These are phyloP conservation scores for Candida suzukii DNA, from an alignment of 805 yeast genomes.

Conservation along the genomic window DNA sequence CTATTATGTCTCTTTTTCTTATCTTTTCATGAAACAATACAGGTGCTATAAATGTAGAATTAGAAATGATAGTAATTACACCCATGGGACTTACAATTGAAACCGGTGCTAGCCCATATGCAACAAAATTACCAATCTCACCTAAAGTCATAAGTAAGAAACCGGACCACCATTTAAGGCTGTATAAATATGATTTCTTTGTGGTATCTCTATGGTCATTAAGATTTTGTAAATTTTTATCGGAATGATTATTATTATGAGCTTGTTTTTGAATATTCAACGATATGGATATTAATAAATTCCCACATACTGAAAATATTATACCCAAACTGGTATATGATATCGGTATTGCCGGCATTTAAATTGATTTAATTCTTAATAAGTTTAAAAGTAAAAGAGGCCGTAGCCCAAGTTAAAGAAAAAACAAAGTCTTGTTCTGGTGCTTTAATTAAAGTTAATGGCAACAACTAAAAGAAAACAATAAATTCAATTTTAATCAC, in stretches of 20 bases:
- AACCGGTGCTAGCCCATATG: constrained; percentile 42
- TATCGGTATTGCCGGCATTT: constrained; percentile 1
- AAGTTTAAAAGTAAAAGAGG: too few relatives aligned
- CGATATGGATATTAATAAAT: constrained; percentile 20
- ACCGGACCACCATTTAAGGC: constrained; percentile 35
- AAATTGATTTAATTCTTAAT: too few relatives aligned
- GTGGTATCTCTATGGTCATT: too few relatives aligned
- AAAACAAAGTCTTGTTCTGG: too few relatives aligned
- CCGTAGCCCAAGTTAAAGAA: too few relatives aligned
- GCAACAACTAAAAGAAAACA: too few relatives aligned
- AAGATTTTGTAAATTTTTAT: neutral
- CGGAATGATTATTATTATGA: constrained; percentile 5
- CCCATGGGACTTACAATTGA: constrained; percentile 43
- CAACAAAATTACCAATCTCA: constrained; percentile 39
- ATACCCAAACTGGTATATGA: constrained; percentile 14
- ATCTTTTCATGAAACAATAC: constrained; percentile 34
- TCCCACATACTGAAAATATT: constrained; percentile 19
- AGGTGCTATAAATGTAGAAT: constrained; percentile 39
- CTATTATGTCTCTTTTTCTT: constrained; percentile 26
- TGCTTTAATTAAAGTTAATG: too few relatives aligned
- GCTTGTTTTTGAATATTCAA: constrained; percentile 23
- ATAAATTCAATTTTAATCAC: too few relatives aligned
- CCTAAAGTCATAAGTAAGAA: constrained; percentile 34
- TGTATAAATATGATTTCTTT: constrained; percentile 8
- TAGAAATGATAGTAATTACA: constrained; percentile 40